Percentiles rank a stretch among this genome's conserved stretches.
Evolutionary conservation across 768 basidiomycete genomes (phyloP).

Genomic region (Tricholoma sp.): DNA sequence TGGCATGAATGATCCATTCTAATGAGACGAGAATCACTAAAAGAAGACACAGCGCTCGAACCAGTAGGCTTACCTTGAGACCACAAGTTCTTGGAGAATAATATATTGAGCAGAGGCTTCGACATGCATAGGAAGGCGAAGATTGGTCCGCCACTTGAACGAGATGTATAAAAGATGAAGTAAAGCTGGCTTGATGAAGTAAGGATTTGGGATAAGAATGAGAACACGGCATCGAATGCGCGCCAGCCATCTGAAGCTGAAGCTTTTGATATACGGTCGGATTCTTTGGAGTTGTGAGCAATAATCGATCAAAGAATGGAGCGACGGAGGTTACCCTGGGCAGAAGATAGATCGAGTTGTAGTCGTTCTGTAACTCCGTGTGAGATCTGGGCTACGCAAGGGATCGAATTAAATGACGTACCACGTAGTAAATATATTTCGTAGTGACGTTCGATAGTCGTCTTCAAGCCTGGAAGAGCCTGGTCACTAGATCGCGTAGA

Average conservation of each 20-base stretch:
- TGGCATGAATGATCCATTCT: constrained; percentile 25
- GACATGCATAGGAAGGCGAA: constrained; percentile 31
- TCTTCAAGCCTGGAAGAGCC: constrained; percentile 8
- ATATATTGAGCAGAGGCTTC: constrained; percentile 22
- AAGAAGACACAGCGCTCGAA: background rate
- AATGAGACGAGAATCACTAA: background rate
- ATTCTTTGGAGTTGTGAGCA: constrained; percentile 14
- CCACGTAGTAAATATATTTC: constrained; percentile 24
- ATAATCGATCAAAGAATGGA: background rate
- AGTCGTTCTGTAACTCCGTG: constrained; percentile 12
- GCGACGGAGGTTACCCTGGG: constrained; percentile 14
- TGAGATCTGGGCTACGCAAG: background rate
- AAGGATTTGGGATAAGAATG: constrained; percentile 17
- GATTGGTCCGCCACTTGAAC: constrained; percentile 26
- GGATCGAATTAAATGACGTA: constrained; percentile 3
- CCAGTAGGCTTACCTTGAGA: constrained; percentile 18
- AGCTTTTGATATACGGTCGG: constrained; percentile 13
- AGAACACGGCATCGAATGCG: constrained; percentile 20
- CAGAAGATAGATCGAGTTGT: constrained; percentile 19
- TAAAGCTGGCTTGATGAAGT: constrained; percentile 23
- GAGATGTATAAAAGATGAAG: constrained; percentile 26
- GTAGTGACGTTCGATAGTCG: constrained; percentile 19
- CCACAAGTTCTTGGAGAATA: constrained; percentile 22
- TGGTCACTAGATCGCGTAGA: constrained; percentile 5
- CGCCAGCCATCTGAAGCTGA: constrained; percentile 20